These are phyloP conservation scores for Calocera viscosa DNA, from an alignment of 768 basidiomycete genomes.

Conservation along the genomic window DNA sequence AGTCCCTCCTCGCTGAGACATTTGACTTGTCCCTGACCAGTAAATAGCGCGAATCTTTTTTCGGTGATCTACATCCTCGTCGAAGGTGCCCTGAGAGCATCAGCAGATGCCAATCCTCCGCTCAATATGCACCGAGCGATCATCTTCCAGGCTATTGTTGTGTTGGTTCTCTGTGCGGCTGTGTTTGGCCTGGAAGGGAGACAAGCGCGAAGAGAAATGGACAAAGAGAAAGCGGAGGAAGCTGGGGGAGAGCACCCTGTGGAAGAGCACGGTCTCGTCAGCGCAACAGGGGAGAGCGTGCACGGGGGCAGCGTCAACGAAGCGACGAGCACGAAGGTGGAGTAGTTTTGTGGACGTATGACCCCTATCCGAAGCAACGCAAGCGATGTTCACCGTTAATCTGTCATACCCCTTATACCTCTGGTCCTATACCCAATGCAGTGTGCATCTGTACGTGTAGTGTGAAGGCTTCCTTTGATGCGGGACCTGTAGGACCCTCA, in stretches of 20 bases:
- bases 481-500: no score
- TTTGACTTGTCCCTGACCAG: not conserved
- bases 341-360: no score
- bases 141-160: slow-evolving; percentile 50
- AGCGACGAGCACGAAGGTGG: not conserved
- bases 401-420: no score
- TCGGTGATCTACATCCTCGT: slow-evolving; percentile 1
- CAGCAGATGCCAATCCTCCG: slow-evolving; percentile 47
- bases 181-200: slow-evolving; percentile 46
- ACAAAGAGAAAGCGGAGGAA: slow-evolving; percentile 37
- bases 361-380: no score
- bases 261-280: not conserved
- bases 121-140: slow-evolving; percentile 57
- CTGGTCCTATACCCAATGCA: no score
- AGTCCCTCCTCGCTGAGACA: slow-evolving; percentile 21
- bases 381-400: no score
- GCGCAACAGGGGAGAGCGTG: not conserved
- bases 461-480: no score
- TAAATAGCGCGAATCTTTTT: not conserved
- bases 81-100: not conserved
- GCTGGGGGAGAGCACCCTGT: not conserved
- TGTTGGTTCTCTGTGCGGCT: slow-evolving; percentile 30
- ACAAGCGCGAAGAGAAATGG: slow-evolving; percentile 50
- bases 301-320: not conserved
- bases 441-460: no score